Evolutionary conservation across 2,329 filamentous ascomycete species (phyloP).

Genomic region (Pseudogymnoascus sp.): DNA sequence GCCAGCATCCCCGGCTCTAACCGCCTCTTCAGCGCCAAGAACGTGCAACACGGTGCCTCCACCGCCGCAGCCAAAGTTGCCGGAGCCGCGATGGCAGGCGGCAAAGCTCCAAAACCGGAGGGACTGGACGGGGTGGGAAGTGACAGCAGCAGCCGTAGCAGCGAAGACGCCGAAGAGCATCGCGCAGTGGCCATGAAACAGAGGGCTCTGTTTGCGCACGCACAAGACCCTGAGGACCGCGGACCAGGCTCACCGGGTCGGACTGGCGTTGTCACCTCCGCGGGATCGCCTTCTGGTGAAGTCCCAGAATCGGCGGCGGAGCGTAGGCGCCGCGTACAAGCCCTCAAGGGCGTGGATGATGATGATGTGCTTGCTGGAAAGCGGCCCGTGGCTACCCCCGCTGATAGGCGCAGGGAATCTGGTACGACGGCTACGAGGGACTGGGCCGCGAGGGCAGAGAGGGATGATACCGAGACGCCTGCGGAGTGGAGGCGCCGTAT

Average conservation of each 20-base stretch:
- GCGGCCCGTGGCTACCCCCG: not conserved
- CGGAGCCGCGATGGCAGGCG: constrained; percentile 21
- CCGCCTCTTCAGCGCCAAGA: constrained; percentile 32
- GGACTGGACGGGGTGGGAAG: not conserved
- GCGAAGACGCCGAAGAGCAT: not conserved
- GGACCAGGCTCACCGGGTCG: constrained; percentile 15
- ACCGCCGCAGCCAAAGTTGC: constrained; percentile 15
- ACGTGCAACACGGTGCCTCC: constrained; percentile 15
- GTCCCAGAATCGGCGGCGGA: constrained; percentile 60
- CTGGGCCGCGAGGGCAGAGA: constrained; percentile 13
- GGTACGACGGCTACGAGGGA: not conserved
- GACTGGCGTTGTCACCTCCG: constrained; percentile 23
- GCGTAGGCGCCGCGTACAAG: constrained; percentile 53
- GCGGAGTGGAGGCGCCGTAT: constrained; percentile 66
- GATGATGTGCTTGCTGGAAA: constrained; percentile 29
- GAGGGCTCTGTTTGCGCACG: constrained; percentile 32
- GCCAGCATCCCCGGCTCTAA: constrained; percentile 20
- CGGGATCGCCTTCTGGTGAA: constrained; percentile 26
- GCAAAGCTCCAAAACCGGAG: not conserved
- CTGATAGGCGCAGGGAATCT: constrained; percentile 8
- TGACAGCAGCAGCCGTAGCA: not conserved
- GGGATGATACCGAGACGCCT: constrained; percentile 55
- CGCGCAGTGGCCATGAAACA: not conserved
- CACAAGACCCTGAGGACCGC: constrained; percentile 29
- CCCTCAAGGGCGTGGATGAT: constrained; percentile 36